A percentile compares a stretch with the other conserved stretches of the same genome.
phyloP scores from a whole-genome alignment of 768 basidiomycete genomes.

The Psilocybe azurescens region DNA sequence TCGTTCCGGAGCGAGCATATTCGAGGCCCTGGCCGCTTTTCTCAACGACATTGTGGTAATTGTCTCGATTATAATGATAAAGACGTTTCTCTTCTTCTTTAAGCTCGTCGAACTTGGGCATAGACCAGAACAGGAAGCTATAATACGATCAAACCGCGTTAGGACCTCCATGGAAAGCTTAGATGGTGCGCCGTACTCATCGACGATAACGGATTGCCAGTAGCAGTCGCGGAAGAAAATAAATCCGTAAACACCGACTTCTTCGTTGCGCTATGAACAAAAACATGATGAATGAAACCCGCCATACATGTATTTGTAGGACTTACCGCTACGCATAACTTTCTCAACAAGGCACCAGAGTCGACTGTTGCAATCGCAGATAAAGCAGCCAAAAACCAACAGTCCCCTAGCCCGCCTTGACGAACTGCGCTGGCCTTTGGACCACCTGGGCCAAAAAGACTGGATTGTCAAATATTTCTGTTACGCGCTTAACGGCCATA shows the following conservation, averaged over 20 bases:
- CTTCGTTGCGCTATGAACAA: slow-evolving; percentile 48
- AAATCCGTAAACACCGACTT: slow-evolving; percentile 62
- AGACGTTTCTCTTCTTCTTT: slow-evolving; percentile 43
- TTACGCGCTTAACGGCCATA: slow-evolving; percentile 28
- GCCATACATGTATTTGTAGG: not conserved
- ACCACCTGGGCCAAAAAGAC: slow-evolving; percentile 32
- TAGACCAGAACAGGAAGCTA: slow-evolving; percentile 51
- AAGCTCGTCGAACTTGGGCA: slow-evolving; percentile 57
- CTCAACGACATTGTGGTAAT: slow-evolving; percentile 42
- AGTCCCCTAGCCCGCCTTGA: slow-evolving; percentile 57
- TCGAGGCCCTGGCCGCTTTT: slow-evolving; percentile 23
- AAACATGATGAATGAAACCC: no score
- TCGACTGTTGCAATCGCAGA: slow-evolving; percentile 49
- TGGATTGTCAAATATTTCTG: slow-evolving; percentile 58
- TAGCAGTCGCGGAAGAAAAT: slow-evolving; percentile 56
- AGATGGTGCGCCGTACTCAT: slow-evolving; percentile 46
- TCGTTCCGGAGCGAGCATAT: slow-evolving; percentile 23
- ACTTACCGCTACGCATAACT: slow-evolving; percentile 41
- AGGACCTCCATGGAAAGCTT: not conserved
- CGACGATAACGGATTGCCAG: slow-evolving; percentile 63
- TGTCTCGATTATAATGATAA: slow-evolving; percentile 54
- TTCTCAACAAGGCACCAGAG: slow-evolving; percentile 52
- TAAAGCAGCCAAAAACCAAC: slow-evolving; percentile 61
- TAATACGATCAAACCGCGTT: not conserved
- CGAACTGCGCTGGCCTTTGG: slow-evolving; percentile 51